Evolutionary conservation across 2,329 filamentous ascomycete genomes (phyloP), one percentile per base, ranked within the genome.

Genomic region (Ascochyta viciae-villosae): DNA sequence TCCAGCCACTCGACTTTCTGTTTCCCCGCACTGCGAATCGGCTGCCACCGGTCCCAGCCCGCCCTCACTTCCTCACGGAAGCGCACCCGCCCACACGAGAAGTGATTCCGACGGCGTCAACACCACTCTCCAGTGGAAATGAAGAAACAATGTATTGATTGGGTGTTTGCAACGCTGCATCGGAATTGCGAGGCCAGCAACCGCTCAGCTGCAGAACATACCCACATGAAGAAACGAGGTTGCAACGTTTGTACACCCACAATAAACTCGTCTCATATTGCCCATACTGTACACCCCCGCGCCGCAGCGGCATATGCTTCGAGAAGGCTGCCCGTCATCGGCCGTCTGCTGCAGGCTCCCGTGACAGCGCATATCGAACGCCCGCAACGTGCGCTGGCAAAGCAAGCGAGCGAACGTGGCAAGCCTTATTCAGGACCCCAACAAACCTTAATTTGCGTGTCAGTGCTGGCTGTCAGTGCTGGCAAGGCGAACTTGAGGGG

Each of bases 341-440:
- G 46, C 40, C 33, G 34, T 50, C 23, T 34, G 37, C 23, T 50
- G 53, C 42, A 45, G 26, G 42, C 42, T 31, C 39, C 51, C 33
- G 33, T 44, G 42, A 50, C 53, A 56, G 38, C 53, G 38, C 53
- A 56, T 50, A 41, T n/a, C 38, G 47, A 48, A 56, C 47, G 47
- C 47, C 53, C 47, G 48, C 53, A 56, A 56, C 53, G 53, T 56
- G 53, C 53, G 53, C 43, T 56, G 53, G 53, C 51, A 40, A n/a
- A 31, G 50, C 44, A 37, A 55, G 46, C 53, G 42, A 56, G 53
- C 42, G 38, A 56, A 56, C 53, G 53, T 56, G 53, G 53, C 47
- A 56, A 47, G 53, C 19, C 42, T 33, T 47, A 38, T 35, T 43
- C 47, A 46, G 38, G 33, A 47, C 53, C 23, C 43, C 15, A 56